These are phyloP conservation scores for Aspergillus sp. DNA, from an alignment of 2,329 filamentous ascomycete genomes.

Conservation along the genomic window DNA sequence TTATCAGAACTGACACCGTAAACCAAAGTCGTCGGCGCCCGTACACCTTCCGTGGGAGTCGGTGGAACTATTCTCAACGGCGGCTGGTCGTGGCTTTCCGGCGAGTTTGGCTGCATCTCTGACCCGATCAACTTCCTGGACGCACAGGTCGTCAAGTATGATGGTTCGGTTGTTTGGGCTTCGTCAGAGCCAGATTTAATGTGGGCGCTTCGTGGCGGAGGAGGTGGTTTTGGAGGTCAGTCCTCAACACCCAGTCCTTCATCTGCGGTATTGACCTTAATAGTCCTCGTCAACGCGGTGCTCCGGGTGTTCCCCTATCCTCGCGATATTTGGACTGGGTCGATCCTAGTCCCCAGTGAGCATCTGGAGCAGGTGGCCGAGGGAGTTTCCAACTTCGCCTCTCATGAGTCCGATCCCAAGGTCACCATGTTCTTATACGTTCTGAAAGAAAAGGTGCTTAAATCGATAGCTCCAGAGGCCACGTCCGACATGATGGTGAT, in stretches of 20 bases:
- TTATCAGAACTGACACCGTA: slow-evolving; percentile 4
- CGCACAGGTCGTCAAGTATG: slow-evolving; percentile 37
- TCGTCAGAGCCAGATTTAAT: slow-evolving; percentile 37
- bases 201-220: slow-evolving; percentile 44
- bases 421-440: slow-evolving; percentile 17
- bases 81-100: slow-evolving; percentile 41
- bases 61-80: slow-evolving; percentile 38
- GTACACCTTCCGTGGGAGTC: slow-evolving; percentile 42
- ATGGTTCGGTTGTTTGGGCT: slow-evolving; percentile 41
- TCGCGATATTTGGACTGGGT: slow-evolving; percentile 14
- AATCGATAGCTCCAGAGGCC: slow-evolving; percentile 1
- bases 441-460: slow-evolving; percentile 6
- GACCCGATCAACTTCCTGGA: slow-evolving; percentile 45
- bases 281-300: slow-evolving; percentile 4
- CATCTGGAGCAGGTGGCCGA: slow-evolving; percentile 4
- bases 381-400: background rate
- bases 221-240: slow-evolving; percentile 20
- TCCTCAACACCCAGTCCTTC: background rate
- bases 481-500: slow-evolving; percentile 11
- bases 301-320: slow-evolving; percentile 13
- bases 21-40: slow-evolving; percentile 30
- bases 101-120: slow-evolving; percentile 38
- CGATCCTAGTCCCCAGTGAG: slow-evolving; percentile 13
- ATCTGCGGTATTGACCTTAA: background rate
- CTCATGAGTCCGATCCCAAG: slow-evolving; percentile 1